Base-by-base conservation (phyloP, 1,284 basidiomycete species). In the Mycena citricolor region DNA sequence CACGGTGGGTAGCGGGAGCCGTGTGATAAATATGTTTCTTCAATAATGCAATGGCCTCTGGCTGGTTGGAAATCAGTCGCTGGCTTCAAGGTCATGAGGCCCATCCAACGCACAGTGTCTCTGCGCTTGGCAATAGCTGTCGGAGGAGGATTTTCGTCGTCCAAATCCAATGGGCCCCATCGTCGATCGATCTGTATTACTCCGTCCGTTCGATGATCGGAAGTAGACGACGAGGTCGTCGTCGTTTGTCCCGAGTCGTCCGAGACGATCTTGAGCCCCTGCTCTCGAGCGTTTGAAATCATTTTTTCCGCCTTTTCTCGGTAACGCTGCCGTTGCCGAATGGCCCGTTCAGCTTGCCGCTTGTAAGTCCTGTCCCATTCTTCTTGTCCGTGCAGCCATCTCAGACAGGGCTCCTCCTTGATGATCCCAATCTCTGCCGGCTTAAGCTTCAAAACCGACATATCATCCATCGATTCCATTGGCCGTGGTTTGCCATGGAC, bases 341-440 rank as follows among this genome's bases (percentile, higher is more conserved):
- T 48, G 7, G 70, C 73, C 14, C 61, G 66, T 32, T 68, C 56
- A 11, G 75, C 73, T 1, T 57, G 49, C 26, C 57, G 57, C 32
- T 63, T 64, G 61, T 69, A 86, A 46, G 64, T 69, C 54, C 65
- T 62, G 56, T 85, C 81, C 78, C 80, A 82, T 16, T 69, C 57
- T 25, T 73, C 67, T 60, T 84, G 81, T 0, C 82, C 83, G 2
- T 66, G 60, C 8, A 71, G 55, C 76, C 83, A 86, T 8, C 77
- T 69, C 44, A 69, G 63, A 0, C 76, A 73, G 0, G 81, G 79
- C 1, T 64, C 73, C 56, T 84, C 81, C 55, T 79, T 81, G 58
- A 91, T 80, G 29, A 87, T 64, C 2, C 87, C 85, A 44, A 88
- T 73, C 40, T 86, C 69, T 7, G 73, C 69, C 0, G 73, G 66